A percentile compares a stretch with the other conserved stretches of the same genome.
Evolutionary conservation across 2,329 filamentous ascomycete genomes (phyloP).

Genomic region (Myriosclerotinia curreyana): DNA sequence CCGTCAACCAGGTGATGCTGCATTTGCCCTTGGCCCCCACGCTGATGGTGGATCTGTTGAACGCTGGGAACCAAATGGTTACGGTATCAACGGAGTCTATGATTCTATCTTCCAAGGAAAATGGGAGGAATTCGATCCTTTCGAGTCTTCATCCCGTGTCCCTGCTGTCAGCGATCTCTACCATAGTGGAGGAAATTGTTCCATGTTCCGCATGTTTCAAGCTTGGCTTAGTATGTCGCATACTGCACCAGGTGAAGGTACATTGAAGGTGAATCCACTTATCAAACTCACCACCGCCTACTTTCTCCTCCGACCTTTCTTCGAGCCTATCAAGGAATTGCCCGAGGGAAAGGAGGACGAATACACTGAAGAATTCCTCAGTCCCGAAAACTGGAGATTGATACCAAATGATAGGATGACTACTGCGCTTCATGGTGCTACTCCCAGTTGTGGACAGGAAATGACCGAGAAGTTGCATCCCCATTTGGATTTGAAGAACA

Average conservation of each 20-base stretch:
- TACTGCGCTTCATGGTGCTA: slow-evolving; percentile 65
- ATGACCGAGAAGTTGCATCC: slow-evolving; percentile 59
- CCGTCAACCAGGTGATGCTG: slow-evolving; percentile 65
- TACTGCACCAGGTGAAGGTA: slow-evolving; percentile 72
- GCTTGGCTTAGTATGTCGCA: slow-evolving; percentile 81
- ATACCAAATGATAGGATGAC: slow-evolving; percentile 39
- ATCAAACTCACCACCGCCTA: slow-evolving; percentile 75
- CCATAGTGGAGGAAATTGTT: slow-evolving; percentile 75
- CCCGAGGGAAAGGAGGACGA: slow-evolving; percentile 46
- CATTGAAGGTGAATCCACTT: slow-evolving; percentile 77
- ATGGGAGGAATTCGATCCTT: slow-evolving; percentile 82
- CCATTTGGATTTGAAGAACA: slow-evolving; percentile 57
- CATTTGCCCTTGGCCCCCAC: slow-evolving; percentile 71
- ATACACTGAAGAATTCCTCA: slow-evolving; percentile 15
- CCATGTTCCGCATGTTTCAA: slow-evolving; percentile 84
- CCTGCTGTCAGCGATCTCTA: slow-evolving; percentile 71
- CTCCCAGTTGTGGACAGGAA: slow-evolving; percentile 61
- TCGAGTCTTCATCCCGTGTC: slow-evolving; percentile 70
- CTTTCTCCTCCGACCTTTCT: slow-evolving; percentile 79
- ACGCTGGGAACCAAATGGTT: slow-evolving; percentile 69
- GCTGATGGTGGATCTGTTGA: slow-evolving; percentile 72
- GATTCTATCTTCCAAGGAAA: slow-evolving; percentile 66
- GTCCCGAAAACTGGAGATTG: slow-evolving; percentile 56
- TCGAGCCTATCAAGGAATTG: slow-evolving; percentile 45
- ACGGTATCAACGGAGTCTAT: slow-evolving; percentile 67